These are phyloP conservation scores for Coprinopsis marcescibilis DNA, from an alignment of 768 basidiomycete species.

Conservation along the genomic window DNA sequence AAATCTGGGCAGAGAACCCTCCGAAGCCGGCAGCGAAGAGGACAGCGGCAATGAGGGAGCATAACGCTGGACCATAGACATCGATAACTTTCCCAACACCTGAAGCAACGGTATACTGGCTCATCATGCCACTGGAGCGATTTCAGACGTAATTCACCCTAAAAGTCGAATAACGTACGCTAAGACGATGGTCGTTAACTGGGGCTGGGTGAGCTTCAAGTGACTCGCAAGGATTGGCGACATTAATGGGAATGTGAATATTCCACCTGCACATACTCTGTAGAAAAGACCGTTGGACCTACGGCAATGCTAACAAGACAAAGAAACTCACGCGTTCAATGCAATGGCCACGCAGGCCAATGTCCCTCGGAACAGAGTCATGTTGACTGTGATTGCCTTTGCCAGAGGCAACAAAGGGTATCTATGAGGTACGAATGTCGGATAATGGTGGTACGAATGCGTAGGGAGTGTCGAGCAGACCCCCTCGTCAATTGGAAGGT, in stretches of 20 bases:
- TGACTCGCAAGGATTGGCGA: slow-evolving; percentile 55
- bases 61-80: slow-evolving; percentile 57
- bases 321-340: slow-evolving; percentile 4
- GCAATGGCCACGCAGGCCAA: slow-evolving; percentile 5
- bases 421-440: too few relatives aligned
- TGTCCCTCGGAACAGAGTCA: background rate
- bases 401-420: too few relatives aligned
- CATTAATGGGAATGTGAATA: slow-evolving; percentile 75
- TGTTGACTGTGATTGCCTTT: too few relatives aligned
- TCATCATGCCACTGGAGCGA: slow-evolving; percentile 65
- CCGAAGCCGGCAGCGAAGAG: slow-evolving; percentile 59
- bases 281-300: background rate
- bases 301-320: background rate
- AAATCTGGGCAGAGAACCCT: slow-evolving; percentile 55
- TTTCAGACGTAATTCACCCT: background rate
- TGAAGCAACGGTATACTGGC: slow-evolving; percentile 74
- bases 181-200: slow-evolving; percentile 71
- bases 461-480: too few relatives aligned
- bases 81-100: slow-evolving; percentile 68
- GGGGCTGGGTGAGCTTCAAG: slow-evolving; percentile 65
- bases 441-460: too few relatives aligned
- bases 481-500: too few relatives aligned
- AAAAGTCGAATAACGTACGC: slow-evolving; percentile 43
- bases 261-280: slow-evolving; percentile 73
- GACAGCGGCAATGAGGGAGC: slow-evolving; percentile 56